These are phyloP conservation scores for Colletotrichum theobromicola DNA, from an alignment of 2,329 filamentous ascomycete species.

Conservation along the genomic window DNA sequence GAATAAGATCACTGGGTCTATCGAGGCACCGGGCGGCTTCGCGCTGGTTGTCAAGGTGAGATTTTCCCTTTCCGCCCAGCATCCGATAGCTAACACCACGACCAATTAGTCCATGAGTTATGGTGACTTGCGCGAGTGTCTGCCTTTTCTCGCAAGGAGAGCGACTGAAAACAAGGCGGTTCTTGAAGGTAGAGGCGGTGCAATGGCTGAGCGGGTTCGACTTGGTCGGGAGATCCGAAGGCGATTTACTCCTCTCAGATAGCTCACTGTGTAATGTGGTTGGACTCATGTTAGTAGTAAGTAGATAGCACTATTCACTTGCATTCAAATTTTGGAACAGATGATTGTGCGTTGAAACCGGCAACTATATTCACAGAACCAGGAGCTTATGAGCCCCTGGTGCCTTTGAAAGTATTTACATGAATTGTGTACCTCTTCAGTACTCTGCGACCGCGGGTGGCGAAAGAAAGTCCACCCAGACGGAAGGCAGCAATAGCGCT, in stretches of 20 bases:
- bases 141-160: not conserved
- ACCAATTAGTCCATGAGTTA: not conserved
- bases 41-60: not conserved
- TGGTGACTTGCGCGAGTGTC: not conserved
- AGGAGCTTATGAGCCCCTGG: not conserved
- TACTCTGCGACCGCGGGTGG: not conserved
- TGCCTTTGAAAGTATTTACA: constrained; percentile 18
- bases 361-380: not conserved
- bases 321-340: not conserved
- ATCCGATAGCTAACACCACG: not conserved
- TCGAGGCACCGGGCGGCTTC: not conserved
- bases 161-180: not conserved
- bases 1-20: not conserved
- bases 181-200: not conserved
- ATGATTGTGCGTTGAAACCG: not conserved
- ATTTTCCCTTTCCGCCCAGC: not conserved
- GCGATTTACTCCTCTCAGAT: not conserved
- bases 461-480: not conserved
- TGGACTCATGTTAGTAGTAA: too few relatives aligned
- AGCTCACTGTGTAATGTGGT: too few relatives aligned
- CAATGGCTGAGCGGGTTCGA: not conserved
- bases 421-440: constrained; percentile 4
- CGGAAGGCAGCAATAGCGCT: constrained; percentile 3
- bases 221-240: not conserved
- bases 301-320: too few relatives aligned